Evolutionary conservation across 768 basidiomycete species (phyloP).

Genomic region (Roridomyces roridus): DNA sequence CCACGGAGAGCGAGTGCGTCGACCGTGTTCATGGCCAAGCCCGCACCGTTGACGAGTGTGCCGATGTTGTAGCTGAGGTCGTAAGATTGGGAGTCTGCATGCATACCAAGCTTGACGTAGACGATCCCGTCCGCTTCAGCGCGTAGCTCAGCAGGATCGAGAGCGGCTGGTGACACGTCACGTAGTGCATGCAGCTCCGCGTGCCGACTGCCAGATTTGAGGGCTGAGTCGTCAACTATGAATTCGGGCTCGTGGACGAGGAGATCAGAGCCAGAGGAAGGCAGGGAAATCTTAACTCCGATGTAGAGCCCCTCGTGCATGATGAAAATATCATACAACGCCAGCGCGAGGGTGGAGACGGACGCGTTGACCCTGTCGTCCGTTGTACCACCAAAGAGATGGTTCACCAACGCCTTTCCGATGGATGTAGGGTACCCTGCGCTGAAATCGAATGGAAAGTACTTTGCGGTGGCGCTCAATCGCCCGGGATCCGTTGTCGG

Average conservation of each 20-base stretch:
- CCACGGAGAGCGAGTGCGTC: slow-evolving; percentile 68
- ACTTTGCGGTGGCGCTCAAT: neutral
- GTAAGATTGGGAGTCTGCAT: too few relatives aligned
- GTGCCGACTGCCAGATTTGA: slow-evolving; percentile 11
- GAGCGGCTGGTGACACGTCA: neutral
- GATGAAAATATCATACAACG: slow-evolving; percentile 1
- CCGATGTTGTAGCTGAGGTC: slow-evolving; percentile 55
- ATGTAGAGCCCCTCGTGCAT: slow-evolving; percentile 5
- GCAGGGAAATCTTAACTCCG: neutral
- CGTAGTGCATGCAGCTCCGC: slow-evolving; percentile 8
- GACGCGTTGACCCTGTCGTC: too few relatives aligned
- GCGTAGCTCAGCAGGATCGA: slow-evolving; percentile 3
- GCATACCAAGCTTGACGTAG: slow-evolving; percentile 14
- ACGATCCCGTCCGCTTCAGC: slow-evolving; percentile 18
- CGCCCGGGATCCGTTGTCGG: neutral
- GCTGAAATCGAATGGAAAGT: neutral
- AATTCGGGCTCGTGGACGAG: slow-evolving; percentile 1
- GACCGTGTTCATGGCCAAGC: slow-evolving; percentile 87
- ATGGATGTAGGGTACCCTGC: neutral
- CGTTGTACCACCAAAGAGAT: neutral
- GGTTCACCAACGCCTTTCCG: neutral
- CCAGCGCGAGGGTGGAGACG: too few relatives aligned
- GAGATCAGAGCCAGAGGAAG: neutral
- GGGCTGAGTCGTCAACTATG: slow-evolving; percentile 19
- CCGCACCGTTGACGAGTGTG: slow-evolving; percentile 83